Conservation (phyloP, 1,284 basidiomycete genomes). For the Rhodofomes roseus region DNA sequence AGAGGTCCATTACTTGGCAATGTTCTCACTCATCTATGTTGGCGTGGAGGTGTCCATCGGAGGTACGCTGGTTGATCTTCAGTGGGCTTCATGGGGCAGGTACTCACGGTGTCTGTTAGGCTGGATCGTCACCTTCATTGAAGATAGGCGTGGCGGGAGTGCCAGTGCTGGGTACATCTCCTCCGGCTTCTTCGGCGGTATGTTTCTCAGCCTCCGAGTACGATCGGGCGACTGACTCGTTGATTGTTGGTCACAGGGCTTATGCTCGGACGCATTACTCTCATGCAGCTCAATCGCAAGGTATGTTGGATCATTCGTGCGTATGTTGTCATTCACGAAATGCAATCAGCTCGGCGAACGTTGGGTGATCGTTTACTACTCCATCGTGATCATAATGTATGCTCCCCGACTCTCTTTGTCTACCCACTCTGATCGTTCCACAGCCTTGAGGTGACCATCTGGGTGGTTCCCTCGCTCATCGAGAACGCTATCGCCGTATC, state of each 20-base stretch:
- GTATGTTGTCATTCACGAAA: neutral
- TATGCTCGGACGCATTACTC: constrained; percentile 49
- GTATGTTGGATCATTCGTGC: constrained; percentile 22
- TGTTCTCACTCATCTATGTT: constrained; percentile 66
- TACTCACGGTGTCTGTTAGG: constrained; percentile 43
- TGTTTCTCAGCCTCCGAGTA: neutral
- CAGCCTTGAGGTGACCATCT: constrained; percentile 56
- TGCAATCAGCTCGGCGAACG: constrained; percentile 50
- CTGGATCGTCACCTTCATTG: constrained; percentile 61
- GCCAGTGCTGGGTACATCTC: constrained; percentile 34
- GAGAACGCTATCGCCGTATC: constrained; percentile 49
- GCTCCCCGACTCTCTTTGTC: constrained; percentile 13
- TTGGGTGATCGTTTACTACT: constrained; percentile 49
- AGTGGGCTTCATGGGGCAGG: too few species aligned
- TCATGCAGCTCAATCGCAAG: constrained; percentile 58
- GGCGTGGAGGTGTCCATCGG: constrained; percentile 66
- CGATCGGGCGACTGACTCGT: too few species aligned
- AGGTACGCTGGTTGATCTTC: constrained; percentile 30
- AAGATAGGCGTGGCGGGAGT: constrained; percentile 29
- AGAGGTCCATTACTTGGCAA: constrained; percentile 53
- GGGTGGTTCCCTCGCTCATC: constrained; percentile 56
- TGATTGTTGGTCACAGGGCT: constrained; percentile 43
- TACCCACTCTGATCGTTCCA: constrained; percentile 41
- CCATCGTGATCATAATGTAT: constrained; percentile 48
- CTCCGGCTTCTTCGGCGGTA: constrained; percentile 35